Percentiles rank a stretch among this genome's conserved stretches.
phyloP scores from a whole-genome alignment of 1,139 yeast genomes.

The Yamadazyma kanchanaburiensis region DNA sequence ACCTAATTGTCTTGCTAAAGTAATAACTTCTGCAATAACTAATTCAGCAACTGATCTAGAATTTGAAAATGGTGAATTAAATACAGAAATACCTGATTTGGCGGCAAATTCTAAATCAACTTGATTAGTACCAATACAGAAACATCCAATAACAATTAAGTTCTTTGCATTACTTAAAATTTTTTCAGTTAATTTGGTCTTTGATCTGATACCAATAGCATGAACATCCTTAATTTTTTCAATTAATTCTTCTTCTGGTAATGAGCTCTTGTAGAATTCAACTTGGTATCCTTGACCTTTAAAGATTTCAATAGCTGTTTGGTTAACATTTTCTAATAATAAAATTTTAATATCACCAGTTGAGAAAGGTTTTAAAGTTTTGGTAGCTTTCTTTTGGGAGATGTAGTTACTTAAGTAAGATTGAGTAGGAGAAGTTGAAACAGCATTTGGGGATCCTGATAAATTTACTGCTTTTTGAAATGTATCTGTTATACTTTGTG shows the following conservation, averaged over 20 bases:
- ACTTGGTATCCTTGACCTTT: constrained; percentile 93
- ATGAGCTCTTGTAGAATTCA: constrained; percentile 85
- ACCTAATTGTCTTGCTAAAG: constrained; percentile 94
- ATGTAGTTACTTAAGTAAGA: constrained; percentile 46
- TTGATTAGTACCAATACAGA: constrained; percentile 99
- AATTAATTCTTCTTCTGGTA: constrained; percentile 90
- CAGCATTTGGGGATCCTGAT: constrained; percentile 60
- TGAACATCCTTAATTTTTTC: constrained; percentile 92
- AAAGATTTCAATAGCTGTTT: constrained; percentile 85
- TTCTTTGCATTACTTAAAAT: constrained; percentile 83
- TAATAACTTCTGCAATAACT: constrained; percentile 91
- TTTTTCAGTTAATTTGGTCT: constrained; percentile 81
- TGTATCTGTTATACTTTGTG: constrained; percentile 63
- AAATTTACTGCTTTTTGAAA: constrained; percentile 56
- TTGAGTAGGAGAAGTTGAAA: constrained; percentile 69
- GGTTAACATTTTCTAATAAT: constrained; percentile 87
- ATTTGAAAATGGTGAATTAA: constrained; percentile 98
- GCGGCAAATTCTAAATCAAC: constrained; percentile 94
- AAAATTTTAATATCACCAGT: constrained; percentile 91
- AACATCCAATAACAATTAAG: constrained; percentile 90
- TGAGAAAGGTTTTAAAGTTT: constrained; percentile 81
- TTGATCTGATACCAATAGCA: constrained; percentile 97
- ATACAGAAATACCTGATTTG: constrained; percentile 88
- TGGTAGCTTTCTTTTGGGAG: constrained; percentile 44
- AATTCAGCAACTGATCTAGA: constrained; percentile 98